phyloP scores from a whole-genome alignment of 2,329 filamentous ascomycete species.

The Mycosphaerella sp. region DNA sequence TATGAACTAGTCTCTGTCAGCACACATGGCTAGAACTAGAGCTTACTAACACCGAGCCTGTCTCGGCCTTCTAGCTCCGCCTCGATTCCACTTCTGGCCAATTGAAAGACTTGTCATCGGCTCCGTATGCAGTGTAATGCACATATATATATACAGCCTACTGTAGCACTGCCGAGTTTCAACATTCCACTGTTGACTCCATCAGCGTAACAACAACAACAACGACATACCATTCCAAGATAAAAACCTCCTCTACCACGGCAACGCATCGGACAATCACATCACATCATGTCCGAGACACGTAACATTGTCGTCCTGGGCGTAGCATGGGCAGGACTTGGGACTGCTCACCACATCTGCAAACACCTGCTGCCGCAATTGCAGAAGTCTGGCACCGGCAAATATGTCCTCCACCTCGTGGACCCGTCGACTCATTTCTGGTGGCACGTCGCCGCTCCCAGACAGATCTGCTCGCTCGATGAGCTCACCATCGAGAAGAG shows the following conservation, averaged over 20 bases:
- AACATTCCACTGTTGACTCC: too few species aligned
- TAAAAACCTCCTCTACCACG: background rate
- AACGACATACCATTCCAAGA: background rate
- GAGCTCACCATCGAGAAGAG: constrained; percentile 45
- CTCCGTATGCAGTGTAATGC: too few species aligned
- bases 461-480: constrained; percentile 46
- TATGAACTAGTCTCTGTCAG: too few species aligned
- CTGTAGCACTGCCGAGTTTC: too few species aligned
- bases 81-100: too few species aligned
- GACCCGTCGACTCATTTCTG: constrained; percentile 50
- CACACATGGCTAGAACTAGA: background rate
- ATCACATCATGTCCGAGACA: constrained; percentile 29
- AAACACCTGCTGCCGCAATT: constrained; percentile 47
- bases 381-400: constrained; percentile 23
- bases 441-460: constrained; percentile 49
- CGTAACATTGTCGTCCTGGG: constrained; percentile 49
- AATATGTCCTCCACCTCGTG: constrained; percentile 51
- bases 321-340: constrained; percentile 49
- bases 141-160: too few species aligned
- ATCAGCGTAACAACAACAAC: too few species aligned
- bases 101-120: too few species aligned
- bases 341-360: constrained; percentile 49
- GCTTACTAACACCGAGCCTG: too few species aligned
- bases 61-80: too few species aligned
- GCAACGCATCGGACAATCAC: background rate